Evolutionary conservation across 352 stramenopile genomes (phyloP).

Genomic region (Phytophthora nicotianae): DNA sequence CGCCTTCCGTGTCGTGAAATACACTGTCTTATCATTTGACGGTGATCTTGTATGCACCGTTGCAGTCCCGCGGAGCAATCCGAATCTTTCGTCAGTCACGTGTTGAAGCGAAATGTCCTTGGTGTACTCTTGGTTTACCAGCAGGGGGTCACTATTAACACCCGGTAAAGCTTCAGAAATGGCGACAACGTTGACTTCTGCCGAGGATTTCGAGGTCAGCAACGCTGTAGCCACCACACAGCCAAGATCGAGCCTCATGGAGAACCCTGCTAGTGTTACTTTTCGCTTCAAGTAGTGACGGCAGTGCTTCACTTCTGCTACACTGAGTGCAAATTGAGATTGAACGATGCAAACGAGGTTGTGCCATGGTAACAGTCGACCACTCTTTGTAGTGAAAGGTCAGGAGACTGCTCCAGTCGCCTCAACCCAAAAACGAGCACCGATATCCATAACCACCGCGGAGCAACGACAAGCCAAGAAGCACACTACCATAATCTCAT

Average conservation of each 20-base stretch:
- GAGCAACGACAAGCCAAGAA: neutral
- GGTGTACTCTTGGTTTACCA: neutral
- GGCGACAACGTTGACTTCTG: slow-evolving; percentile 2
- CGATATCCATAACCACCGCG: slow-evolving; percentile 12
- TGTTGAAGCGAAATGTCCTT: neutral
- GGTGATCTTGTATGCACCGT: neutral
- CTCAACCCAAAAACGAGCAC: slow-evolving; percentile 4
- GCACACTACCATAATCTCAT: neutral
- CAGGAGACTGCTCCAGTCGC: slow-evolving; percentile 22
- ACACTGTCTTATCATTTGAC: neutral
- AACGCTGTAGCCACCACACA: slow-evolving; percentile 5
- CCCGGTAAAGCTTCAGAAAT: neutral
- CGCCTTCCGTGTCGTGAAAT: neutral
- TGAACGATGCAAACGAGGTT: neutral
- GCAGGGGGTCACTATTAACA: neutral
- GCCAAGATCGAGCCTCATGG: slow-evolving; percentile 21
- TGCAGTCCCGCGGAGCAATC: slow-evolving; percentile 5
- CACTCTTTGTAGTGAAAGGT: slow-evolving; percentile 26
- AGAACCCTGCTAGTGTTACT: neutral
- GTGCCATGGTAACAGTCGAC: slow-evolving; percentile 14
- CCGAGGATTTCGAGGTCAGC: neutral
- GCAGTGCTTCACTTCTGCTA: neutral
- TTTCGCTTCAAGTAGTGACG: neutral
- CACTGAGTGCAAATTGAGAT: neutral
- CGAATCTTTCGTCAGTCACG: neutral